Evolutionary conservation across 2,329 filamentous ascomycete species (phyloP).

Genomic region (Sordariomycetes sp.): DNA sequence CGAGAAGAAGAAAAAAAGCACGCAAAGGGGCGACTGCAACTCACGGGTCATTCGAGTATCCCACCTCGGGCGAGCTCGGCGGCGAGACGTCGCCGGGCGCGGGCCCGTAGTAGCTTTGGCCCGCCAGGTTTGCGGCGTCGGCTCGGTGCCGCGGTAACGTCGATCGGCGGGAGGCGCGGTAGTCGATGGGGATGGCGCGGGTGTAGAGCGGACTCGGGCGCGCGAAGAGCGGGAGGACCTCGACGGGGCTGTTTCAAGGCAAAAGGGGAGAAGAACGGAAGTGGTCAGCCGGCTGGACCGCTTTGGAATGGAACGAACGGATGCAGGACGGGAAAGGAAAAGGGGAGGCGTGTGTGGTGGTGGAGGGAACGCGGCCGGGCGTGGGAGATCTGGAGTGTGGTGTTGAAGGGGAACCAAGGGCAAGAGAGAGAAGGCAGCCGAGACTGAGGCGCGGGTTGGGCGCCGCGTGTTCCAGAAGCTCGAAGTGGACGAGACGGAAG

Average conservation of each 20-base stretch:
- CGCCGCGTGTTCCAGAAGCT: not conserved
- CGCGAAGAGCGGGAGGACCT: not conserved
- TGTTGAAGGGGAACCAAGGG: not conserved
- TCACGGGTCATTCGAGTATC: conserved; percentile 27
- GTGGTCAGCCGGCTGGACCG: not conserved
- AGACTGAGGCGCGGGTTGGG: not conserved
- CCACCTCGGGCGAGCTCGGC: conserved; percentile 43
- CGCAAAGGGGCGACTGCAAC: conserved; percentile 13
- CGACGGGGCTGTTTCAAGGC: not conserved
- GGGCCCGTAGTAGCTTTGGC: conserved; percentile 5
- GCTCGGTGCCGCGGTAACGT: conserved; percentile 8
- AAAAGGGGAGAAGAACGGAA: not conserved
- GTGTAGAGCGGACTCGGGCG: not conserved
- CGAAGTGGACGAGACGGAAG: not conserved
- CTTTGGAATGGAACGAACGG: not conserved
- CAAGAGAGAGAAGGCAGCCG: not conserved
- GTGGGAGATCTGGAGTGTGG: not conserved
- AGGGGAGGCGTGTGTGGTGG: not conserved
- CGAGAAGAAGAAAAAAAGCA: not conserved
- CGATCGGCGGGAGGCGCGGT: conserved; percentile 7
- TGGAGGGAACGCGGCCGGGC: not conserved
- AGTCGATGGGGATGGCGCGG: not conserved
- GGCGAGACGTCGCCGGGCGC: conserved; percentile 35
- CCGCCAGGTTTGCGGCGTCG: conserved; percentile 11
- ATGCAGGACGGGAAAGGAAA: not conserved